A percentile compares a stretch with the other conserved stretches of the same genome.
phyloP scores from a whole-genome alignment of 1,139 yeast species.

The Magnusiomyces ingens region DNA sequence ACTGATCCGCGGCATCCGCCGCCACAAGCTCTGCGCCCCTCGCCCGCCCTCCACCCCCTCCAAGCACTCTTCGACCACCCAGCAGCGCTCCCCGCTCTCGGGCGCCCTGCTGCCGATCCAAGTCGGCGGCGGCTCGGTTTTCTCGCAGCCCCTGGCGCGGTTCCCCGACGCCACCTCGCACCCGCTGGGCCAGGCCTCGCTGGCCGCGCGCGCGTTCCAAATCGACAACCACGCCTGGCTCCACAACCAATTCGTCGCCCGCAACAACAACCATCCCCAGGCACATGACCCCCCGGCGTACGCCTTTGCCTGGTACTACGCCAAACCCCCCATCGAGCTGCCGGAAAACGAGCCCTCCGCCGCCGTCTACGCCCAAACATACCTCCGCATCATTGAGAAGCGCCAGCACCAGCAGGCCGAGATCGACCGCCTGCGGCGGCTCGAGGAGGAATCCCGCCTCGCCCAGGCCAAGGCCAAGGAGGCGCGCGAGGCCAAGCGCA shows the following conservation, averaged over 20 bases:
- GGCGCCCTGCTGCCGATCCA: constrained; percentile 1
- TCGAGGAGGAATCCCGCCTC: constrained; percentile 9
- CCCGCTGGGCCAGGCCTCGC: no score
- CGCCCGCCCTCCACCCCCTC: no score
- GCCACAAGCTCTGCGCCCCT: no score
- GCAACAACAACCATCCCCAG: no score
- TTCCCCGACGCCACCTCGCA: no score
- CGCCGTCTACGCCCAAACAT: constrained; percentile 10
- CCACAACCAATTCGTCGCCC: no score
- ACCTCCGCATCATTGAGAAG: constrained; percentile 10
- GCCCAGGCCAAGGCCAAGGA: constrained; percentile 8
- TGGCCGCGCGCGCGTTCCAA: constrained; percentile 8
- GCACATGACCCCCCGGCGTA: neutral
- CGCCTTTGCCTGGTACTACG: constrained; percentile 7
- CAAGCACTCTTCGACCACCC: no score
- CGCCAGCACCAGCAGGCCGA: constrained; percentile 10
- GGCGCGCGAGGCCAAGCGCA: neutral
- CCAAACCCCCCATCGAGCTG: constrained; percentile 8
- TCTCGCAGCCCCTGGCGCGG: neutral
- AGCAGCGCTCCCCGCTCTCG: neutral
- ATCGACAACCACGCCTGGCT: neutral
- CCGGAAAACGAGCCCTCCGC: constrained; percentile 14
- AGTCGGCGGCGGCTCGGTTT: neutral
- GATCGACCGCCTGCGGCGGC: constrained; percentile 8
- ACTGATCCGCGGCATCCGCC: no score